These are phyloP conservation scores for Lepidium sativum DNA, from an alignment of 345 rosid genomes.

Conservation along the genomic window DNA sequence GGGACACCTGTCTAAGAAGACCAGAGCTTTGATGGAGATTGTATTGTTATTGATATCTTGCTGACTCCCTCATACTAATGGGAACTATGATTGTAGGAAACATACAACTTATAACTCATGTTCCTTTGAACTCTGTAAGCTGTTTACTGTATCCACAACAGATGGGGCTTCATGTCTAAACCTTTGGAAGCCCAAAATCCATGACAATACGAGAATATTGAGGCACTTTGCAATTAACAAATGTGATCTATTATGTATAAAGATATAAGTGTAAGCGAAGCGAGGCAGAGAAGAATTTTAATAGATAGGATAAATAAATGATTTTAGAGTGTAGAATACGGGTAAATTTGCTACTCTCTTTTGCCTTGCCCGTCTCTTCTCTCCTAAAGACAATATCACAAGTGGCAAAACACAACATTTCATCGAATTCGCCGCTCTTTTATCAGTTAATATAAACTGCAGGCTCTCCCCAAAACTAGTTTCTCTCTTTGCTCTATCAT, in stretches of 20 bases:
- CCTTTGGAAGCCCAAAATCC: background rate
- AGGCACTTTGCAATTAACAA: background rate
- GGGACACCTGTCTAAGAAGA: constrained; percentile 5
- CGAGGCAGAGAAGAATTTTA: background rate
- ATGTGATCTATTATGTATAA: background rate
- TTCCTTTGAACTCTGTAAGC: background rate
- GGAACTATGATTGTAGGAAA: background rate
- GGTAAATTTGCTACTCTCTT: constrained; percentile 5
- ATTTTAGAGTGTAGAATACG: constrained; percentile 9
- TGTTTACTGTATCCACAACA: background rate
- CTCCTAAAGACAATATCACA: constrained; percentile 1
- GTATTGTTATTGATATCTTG: background rate
- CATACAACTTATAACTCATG: background rate
- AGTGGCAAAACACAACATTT: constrained; percentile 3
- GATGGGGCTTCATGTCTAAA: background rate
- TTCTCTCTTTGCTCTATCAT: constrained; percentile 8
- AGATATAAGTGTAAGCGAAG: background rate
- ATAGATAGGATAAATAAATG: background rate
- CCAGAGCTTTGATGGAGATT: background rate
- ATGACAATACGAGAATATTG: background rate
- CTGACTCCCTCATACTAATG: background rate
- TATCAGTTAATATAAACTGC: constrained; percentile 18
- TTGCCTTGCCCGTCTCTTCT: background rate
- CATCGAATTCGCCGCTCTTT: constrained; percentile 14
- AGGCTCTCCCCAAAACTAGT: background rate